Conservation (phyloP, 352 stramenopile species). For the Pythium sp. region DNA sequence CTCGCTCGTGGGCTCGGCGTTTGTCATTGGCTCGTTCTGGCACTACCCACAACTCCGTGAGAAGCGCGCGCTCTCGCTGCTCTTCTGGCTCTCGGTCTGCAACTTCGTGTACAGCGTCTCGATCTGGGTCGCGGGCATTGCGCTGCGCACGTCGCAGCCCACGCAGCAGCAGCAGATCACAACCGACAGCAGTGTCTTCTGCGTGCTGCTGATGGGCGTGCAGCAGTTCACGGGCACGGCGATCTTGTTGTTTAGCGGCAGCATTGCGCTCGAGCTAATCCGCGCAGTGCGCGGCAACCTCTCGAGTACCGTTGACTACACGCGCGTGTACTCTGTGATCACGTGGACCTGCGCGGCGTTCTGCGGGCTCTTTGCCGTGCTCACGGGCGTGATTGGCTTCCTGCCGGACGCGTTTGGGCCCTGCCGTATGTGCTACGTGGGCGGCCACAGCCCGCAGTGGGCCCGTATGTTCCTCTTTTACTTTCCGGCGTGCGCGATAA, state of each 20-base stretch:
- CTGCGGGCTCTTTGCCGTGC: constrained; percentile 43
- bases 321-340: constrained; percentile 49
- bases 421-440: constrained; percentile 45
- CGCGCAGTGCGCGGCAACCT: constrained; percentile 51
- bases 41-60: constrained; percentile 54
- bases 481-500: constrained; percentile 37
- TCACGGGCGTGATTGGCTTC: constrained; percentile 66
- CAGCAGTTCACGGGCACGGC: constrained; percentile 71
- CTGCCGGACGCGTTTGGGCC: constrained; percentile 58
- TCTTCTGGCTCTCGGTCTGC: constrained; percentile 66
- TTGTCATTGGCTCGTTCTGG: constrained; percentile 66
- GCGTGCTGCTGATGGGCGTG: constrained; percentile 42
- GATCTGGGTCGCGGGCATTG: constrained; percentile 55
- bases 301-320: constrained; percentile 55
- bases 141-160: neutral
- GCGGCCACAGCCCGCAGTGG: constrained; percentile 48
- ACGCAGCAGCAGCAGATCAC: constrained; percentile 26
- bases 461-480: constrained; percentile 60
- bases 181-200: constrained; percentile 38
- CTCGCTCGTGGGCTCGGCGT: constrained; percentile 59
- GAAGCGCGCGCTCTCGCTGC: constrained; percentile 51
- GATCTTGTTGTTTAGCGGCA: constrained; percentile 54
- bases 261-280: constrained; percentile 62
- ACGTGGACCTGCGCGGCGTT: constrained; percentile 47
- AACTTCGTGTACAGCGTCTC: constrained; percentile 58